phyloP scores from a whole-genome alignment of 495 filamentous ascomycete species.

The Podospora didyma region DNA sequence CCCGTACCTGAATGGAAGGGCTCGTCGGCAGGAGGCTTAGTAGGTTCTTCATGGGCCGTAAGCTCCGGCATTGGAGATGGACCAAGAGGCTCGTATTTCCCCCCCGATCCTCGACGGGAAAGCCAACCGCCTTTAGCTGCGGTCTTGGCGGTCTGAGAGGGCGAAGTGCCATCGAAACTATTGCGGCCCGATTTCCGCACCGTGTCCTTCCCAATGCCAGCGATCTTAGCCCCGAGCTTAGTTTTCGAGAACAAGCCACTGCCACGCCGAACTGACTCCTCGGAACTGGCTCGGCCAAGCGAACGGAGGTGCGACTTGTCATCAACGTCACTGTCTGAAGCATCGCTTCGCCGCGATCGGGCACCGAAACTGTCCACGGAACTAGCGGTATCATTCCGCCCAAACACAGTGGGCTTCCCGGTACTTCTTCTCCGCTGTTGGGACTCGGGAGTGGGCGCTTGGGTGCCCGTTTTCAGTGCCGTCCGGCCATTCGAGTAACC shows the following conservation, averaged over 20 bases:
- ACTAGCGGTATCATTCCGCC: conserved; percentile 10
- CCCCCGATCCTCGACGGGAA: conserved; percentile 21
- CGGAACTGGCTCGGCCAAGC: conserved; percentile 8
- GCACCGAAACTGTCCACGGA: conserved; percentile 9
- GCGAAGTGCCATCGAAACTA: conserved; percentile 21
- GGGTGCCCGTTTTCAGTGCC: neutral
- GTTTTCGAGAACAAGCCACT: conserved; percentile 31
- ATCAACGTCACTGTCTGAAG: conserved; percentile 27
- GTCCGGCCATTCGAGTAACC: conserved; percentile 21
- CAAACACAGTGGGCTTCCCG: neutral
- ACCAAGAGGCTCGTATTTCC: conserved; percentile 10
- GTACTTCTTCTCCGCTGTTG: neutral
- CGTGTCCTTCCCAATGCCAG: conserved; percentile 30
- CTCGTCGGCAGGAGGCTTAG: conserved; percentile 32
- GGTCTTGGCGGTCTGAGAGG: conserved; percentile 6
- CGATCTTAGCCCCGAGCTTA: conserved; percentile 25
- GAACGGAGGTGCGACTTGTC: conserved; percentile 26
- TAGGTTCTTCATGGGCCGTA: conserved; percentile 25
- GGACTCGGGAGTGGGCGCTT: neutral
- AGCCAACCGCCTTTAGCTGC: conserved; percentile 17
- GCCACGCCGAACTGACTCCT: conserved; percentile 21
- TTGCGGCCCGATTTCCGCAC: conserved; percentile 33
- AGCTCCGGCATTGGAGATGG: neutral
- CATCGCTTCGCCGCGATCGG: conserved; percentile 15
- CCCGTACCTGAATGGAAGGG: conserved; percentile 9